Evolutionary conservation across 1,139 yeast genomes (phyloP).

Genomic region (Magnusiomyces suaveolens): DNA sequence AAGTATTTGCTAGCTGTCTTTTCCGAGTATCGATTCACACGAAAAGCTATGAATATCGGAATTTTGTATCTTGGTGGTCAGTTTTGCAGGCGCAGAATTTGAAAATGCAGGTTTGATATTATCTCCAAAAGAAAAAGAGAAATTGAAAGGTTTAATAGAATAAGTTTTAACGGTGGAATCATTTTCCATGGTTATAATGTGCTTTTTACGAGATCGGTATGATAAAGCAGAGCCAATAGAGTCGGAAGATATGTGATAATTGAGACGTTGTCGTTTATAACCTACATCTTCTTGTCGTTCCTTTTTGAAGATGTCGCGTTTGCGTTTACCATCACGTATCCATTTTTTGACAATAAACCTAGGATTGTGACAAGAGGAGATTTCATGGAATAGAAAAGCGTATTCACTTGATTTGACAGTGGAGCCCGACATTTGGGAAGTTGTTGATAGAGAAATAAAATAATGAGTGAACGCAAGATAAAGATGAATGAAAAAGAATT

Average conservation of each 20-base stretch:
- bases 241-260: neutral
- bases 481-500: neutral
- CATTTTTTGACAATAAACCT: conserved; percentile 13
- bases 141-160: neutral
- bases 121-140: neutral
- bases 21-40: neutral
- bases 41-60: too few relatives aligned
- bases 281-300: conserved; percentile 3
- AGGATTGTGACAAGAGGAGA: conserved; percentile 11
- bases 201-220: neutral
- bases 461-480: too few relatives aligned
- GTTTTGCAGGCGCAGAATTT: neutral
- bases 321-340: conserved; percentile 8
- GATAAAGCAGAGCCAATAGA: neutral
- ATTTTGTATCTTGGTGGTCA: too few relatives aligned
- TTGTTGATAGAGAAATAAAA: too few relatives aligned
- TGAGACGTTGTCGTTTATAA: neutral
- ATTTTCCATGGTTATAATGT: neutral
- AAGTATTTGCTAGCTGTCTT: neutral
- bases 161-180: neutral
- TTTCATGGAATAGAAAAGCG: conserved; percentile 7
- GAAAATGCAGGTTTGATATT: neutral
- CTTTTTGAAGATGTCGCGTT: conserved; percentile 3
- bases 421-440: neutral
- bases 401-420: neutral